phyloP scores from a whole-genome alignment of 1,284 basidiomycete species.

The Rhodotorula sp. region DNA sequence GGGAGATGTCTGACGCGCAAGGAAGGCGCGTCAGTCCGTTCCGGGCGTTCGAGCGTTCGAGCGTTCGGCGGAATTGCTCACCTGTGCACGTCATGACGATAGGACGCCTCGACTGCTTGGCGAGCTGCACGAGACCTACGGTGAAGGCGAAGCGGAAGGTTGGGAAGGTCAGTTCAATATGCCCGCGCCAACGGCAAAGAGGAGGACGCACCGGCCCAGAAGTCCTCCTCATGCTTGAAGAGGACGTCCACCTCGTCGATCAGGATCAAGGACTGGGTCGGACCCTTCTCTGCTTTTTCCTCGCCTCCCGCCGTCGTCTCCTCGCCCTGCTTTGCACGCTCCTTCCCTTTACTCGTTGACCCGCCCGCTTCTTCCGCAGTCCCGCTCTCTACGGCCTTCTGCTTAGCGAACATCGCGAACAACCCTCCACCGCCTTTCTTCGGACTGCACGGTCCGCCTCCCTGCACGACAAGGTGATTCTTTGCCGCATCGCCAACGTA shows the following conservation, averaged over 20 bases:
- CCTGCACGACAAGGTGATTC: slow-evolving; percentile 69
- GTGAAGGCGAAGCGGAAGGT: not conserved
- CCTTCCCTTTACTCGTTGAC: slow-evolving; percentile 10
- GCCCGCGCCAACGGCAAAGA: not conserved
- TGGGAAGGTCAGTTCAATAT: not conserved
- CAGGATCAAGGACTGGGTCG: slow-evolving; percentile 78
- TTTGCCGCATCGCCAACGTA: slow-evolving; percentile 89
- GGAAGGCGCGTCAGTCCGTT: not conserved
- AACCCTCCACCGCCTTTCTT: slow-evolving; percentile 9
- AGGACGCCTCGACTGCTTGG: slow-evolving; percentile 75
- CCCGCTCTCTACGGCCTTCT: not conserved
- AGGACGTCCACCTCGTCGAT: slow-evolving; percentile 97
- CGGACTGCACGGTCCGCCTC: slow-evolving; percentile 29
- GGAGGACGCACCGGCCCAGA: slow-evolving; percentile 67
- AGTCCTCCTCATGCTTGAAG: slow-evolving; percentile 83
- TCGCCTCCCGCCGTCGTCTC: slow-evolving; percentile 16
- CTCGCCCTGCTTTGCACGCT: not conserved
- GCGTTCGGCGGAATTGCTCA: slow-evolving; percentile 49
- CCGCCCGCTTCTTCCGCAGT: not conserved
- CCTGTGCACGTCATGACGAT: slow-evolving; percentile 91
- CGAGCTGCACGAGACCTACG: slow-evolving; percentile 63
- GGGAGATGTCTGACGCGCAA: slow-evolving; percentile 60
- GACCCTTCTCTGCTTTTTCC: slow-evolving; percentile 6
- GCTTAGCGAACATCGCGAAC: slow-evolving; percentile 20
- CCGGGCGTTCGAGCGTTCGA: not conserved